phyloP scores from a whole-genome alignment of 1,284 basidiomycete species.

The Sphagnurus paluster region DNA sequence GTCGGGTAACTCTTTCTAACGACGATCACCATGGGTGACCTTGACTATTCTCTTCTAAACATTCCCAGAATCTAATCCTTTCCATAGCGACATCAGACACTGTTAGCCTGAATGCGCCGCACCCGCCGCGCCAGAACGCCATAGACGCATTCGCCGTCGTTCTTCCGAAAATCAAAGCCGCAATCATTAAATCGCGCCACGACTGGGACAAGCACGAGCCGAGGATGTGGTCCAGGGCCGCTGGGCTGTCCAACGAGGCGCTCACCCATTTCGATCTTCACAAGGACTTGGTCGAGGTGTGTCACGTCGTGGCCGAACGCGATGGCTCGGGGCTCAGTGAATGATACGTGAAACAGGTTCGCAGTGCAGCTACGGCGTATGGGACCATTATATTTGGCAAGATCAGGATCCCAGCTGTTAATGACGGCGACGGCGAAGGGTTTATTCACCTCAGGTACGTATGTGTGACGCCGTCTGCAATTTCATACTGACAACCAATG shows the following conservation, averaged over 20 bases:
- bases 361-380: constrained; percentile 46
- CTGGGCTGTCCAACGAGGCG: constrained; percentile 49
- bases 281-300: constrained; percentile 57
- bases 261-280: constrained; percentile 54
- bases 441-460: constrained; percentile 73
- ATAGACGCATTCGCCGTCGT: constrained; percentile 63
- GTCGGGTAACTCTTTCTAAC: too few relatives aligned
- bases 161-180: constrained; percentile 55
- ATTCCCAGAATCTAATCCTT: background rate
- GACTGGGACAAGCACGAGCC: constrained; percentile 75
- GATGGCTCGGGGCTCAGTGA: constrained; percentile 29
- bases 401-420: constrained; percentile 66
- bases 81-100: constrained; percentile 55
- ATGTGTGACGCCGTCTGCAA: background rate
- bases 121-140: constrained; percentile 56
- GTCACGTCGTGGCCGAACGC: constrained; percentile 23
- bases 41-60: background rate
- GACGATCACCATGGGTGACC: constrained; percentile 24
- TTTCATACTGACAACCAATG: constrained; percentile 7
- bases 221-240: constrained; percentile 68
- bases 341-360: constrained; percentile 26
- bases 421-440: constrained; percentile 61
- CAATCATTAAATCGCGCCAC: constrained; percentile 61
- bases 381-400: constrained; percentile 76
- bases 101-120: constrained; percentile 56